Conservation (phyloP, 1,284 basidiomycete genomes). For the Cystobasidium slooffiae region DNA sequence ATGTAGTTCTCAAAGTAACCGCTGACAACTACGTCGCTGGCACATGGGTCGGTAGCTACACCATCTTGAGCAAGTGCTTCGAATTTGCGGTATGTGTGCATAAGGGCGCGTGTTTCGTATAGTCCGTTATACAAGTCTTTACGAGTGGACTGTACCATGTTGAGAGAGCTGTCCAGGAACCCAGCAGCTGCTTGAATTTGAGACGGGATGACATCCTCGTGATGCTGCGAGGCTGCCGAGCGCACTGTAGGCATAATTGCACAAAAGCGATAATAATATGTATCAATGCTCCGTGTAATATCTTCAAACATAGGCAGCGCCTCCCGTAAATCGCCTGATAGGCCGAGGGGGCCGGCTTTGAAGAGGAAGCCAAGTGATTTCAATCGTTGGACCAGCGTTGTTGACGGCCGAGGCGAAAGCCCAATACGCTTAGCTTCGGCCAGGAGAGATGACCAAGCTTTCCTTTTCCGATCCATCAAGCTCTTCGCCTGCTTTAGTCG, state of each 20-base stretch:
- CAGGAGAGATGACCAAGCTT: conserved; percentile 87
- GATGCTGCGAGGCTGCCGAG: conserved; percentile 69
- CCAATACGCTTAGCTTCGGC: conserved; percentile 86
- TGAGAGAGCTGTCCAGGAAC: conserved; percentile 14
- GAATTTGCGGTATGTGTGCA: neutral
- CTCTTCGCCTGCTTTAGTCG: conserved; percentile 77
- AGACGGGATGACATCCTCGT: conserved; percentile 77
- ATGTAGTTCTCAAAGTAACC: too few relatives aligned
- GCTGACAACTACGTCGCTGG: too few relatives aligned
- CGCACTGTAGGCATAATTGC: conserved; percentile 73
- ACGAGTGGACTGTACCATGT: conserved; percentile 1
- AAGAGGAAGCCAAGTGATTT: neutral
- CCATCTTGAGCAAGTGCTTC: neutral
- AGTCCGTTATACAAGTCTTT: conserved; percentile 30
- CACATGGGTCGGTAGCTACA: neutral
- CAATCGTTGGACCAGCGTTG: conserved; percentile 55
- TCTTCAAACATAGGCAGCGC: neutral
- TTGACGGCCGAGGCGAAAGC: conserved; percentile 67
- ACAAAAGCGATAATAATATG: conserved; percentile 73
- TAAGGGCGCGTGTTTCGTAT: neutral
- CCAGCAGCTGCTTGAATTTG: conserved; percentile 74
- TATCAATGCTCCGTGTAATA: conserved; percentile 60
- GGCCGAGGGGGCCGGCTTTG: conserved; percentile 4
- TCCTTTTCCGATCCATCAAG: conserved; percentile 77
- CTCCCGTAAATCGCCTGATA: neutral